Evolutionary conservation across 2,329 filamentous ascomycete genomes (phyloP).

Genomic region (Aureobasidium subglaciale): DNA sequence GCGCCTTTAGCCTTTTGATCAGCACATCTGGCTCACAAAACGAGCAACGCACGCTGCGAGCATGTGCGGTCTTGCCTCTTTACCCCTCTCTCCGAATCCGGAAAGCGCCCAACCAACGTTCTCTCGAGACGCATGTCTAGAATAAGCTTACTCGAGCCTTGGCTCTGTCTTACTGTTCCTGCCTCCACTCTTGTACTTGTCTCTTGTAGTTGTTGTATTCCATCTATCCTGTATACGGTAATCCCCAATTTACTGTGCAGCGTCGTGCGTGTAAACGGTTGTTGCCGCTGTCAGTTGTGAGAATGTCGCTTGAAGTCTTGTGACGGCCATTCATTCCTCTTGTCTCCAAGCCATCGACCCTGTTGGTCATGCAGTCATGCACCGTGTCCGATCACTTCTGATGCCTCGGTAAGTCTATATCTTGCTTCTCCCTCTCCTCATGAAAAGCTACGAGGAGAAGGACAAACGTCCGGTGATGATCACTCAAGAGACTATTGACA

Average conservation of each 20-base stretch:
- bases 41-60: conserved; percentile 1
- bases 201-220: neutral
- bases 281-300: neutral
- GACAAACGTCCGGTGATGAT: neutral
- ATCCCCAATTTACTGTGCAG: no score
- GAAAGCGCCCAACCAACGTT: neutral
- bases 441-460: conserved; percentile 3
- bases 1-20: conserved; percentile 6
- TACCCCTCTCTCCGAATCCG: conserved; percentile 3
- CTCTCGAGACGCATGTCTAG: neutral
- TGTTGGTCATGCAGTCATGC: neutral
- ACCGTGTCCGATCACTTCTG: neutral
- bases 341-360: neutral
- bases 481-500: conserved; percentile 11
- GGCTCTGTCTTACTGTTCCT: conserved; percentile 6
- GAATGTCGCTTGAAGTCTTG: neutral
- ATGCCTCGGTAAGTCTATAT: neutral
- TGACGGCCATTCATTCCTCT: neutral
- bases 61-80: conserved; percentile 10
- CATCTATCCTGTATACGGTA: no score
- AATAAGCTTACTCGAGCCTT: conserved; percentile 4
- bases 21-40: neutral
- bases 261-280: neutral
- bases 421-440: neutral
- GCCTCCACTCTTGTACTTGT: neutral